Evolutionary conservation across 805 yeast genomes (phyloP), one percentile per base, ranked within the genome.

Genomic region (Brettanomyces sp.): DNA sequence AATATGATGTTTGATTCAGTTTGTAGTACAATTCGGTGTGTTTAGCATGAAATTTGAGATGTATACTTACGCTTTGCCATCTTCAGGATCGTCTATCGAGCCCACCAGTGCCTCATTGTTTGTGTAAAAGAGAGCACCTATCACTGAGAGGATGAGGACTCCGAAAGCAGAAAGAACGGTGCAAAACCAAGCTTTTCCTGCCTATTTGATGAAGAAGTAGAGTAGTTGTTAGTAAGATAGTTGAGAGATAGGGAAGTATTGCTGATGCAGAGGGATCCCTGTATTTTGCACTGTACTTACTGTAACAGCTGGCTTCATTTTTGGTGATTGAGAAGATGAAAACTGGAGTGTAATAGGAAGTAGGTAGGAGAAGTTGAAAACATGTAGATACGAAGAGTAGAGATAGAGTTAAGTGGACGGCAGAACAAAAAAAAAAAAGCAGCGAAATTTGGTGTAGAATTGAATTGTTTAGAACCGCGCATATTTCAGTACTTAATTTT

Each of bases 71-170:
- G 93, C 95, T 51, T 80, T 79, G 13, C 98, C 98, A 60, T 93
- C 93, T 54, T 77, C 86, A 12, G 99, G 99, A 60, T 90, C 96
- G 55, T 73, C 80, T 49, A 80, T 79, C 36, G 96, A 85, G 4
- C 99, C 99, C 69, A 89, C 82, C 85, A 91, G 82, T 21, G 95
- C 75, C 68, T 91, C 98, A 63, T 87, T 95, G 53, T 80, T 85
- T 34, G 69, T 70, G 55, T 83, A 72, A 70, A 93, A 91, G 52
- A 91, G 73, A 54, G 79, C 77, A 18, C 95, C 99, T 55, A 91
- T 77, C 47, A 86, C 85, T 9, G 95, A 75, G 42, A 91, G 76
- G 47, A 91, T 93, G 41, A 88, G 83, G 33, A 91, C 80, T 48
- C 95, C 99, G 63, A 91, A 91, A 13, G 93, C 89, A 43, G 97